Evolutionary conservation across 2,329 filamentous ascomycete species (phyloP), one percentile per base, ranked within the genome.

Genomic region (Xylaria sp.): DNA sequence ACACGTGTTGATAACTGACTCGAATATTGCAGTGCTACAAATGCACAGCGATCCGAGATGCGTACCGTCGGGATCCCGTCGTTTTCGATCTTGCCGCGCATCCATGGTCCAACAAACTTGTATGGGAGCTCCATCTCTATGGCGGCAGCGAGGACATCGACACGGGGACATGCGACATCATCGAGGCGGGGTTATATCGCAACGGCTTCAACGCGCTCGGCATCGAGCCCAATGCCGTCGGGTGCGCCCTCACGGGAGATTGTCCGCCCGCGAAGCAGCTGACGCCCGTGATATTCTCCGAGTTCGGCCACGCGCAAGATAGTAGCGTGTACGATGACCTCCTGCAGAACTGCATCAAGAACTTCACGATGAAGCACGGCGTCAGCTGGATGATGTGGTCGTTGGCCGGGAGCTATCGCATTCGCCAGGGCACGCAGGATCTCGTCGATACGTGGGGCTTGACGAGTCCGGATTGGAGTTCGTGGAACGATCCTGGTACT

Each of bases 381-480:
- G 77, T 86, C 33, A 83, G 82, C 74, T 86, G 84, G 84, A 82
- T 83, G 70, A 81, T 84, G 77, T 86, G 84, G 83, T 77, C 79
- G 58, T 74, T 86, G 53, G 84, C 84, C 0, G 84, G 84, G 0
- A 83, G 81, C 57, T 86, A 84, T 71, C 78, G 84, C 40, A 79
- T 83, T 49, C 74, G 83, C 15, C 80, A 78, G 6, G 84, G 84
- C 28, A 79, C 77, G 0, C 84, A 85, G 74, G 82, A 80, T 3
- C 74, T 85, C 6, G 74, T 76, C 5, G 84, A 86, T 73, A 83
- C 81, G 0, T 86, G 84, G 84, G 84, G 82, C 0, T 68, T 86
- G 74, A 81, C 80, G 46, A 85, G 80, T 65, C 79, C 78, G 15
- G 79, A 85, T 62, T 86, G 83, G 82, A 78, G 76, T 11, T 83